Base-by-base conservation (phyloP, 2,329 filamentous ascomycete genomes). In the Metarhizium album region DNA sequence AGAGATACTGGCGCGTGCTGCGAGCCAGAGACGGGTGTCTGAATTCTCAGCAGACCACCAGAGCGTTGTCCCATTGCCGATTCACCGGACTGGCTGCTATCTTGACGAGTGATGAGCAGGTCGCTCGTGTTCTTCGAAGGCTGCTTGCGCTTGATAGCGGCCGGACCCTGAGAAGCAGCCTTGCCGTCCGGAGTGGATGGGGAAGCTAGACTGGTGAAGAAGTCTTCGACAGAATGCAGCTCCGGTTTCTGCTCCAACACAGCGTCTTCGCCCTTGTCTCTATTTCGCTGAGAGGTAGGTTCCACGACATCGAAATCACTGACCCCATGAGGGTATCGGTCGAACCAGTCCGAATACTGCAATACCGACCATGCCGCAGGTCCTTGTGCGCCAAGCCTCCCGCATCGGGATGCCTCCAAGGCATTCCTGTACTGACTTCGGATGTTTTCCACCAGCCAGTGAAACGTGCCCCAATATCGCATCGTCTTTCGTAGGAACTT, bases 281-380 rank as follows among this genome's bases (percentile, higher is more conserved):
- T 87, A 63, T 84, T 83, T 59, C 80, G 75, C 40, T 78, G 74
- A 3, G 75, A 70, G 27, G 79, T 81, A 1, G 87, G 84, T 57
- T 93, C 88, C 60, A 89, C 83, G 67, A 88, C 93, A 61, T 95
- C 89, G 1, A 83, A 78, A 53, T 87, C 82, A 3, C 87, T 88
- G 16, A 97, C 87, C 2, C 93, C 93, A 59, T 95, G 87, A 0
- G 93, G 93, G 64, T 96, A 97, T 57, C 87, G 81, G 62, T 93
- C 87, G 61, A 97, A 97, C 93, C 93, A 97, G 67, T 97, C 93
- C 48, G 90, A 90, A 60, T 97, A 97, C 61, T 97, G 91, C 66
- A 95, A 90, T 59, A 96, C 86, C 8, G 78, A 76, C 5, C 79
- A 76, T 4, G 77, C 68, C 8, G 71, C 67, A 14, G 74, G 70